A percentile compares a stretch with the other conserved stretches of the same genome.
Evolutionary conservation across 1,284 basidiomycete species (phyloP).

Genomic region (Inonotus hispidus): DNA sequence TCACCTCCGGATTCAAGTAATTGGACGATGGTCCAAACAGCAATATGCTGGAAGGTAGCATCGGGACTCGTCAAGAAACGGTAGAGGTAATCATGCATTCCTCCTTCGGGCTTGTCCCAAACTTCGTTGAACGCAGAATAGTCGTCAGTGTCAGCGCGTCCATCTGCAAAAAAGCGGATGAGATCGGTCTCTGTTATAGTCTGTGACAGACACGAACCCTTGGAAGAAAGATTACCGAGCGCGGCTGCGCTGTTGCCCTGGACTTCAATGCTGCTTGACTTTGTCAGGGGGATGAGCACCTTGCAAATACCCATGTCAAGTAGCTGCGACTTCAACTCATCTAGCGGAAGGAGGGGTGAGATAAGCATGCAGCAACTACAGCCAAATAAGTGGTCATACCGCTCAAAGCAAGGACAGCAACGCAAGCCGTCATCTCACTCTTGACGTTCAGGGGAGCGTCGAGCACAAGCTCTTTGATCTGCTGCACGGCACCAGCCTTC

Average conservation of each 20-base stretch:
- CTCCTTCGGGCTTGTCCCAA: constrained; percentile 97
- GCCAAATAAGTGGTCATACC: constrained; percentile 44
- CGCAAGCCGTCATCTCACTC: constrained; percentile 99
- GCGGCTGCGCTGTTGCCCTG: constrained; percentile 99
- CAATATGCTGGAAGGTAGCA: constrained; percentile 99
- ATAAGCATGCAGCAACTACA: not conserved
- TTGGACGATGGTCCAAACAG: constrained; percentile 98
- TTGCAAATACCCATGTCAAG: constrained; percentile 99
- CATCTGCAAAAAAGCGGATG: constrained; percentile 41
- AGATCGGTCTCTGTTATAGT: not conserved
- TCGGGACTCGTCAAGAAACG: constrained; percentile 93
- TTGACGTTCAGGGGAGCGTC: constrained; percentile 96
- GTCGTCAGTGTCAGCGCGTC: constrained; percentile 80
- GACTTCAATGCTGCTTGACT: constrained; percentile 94
- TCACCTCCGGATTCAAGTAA: constrained; percentile 88
- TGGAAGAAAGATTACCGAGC: constrained; percentile 94
- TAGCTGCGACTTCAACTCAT: constrained; percentile 91
- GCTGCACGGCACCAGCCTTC: constrained; percentile 96
- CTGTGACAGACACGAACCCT: constrained; percentile 50
- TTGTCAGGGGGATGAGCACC: constrained; percentile 94
- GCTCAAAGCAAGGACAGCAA: constrained; percentile 90
- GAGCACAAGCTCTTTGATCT: constrained; percentile 95
- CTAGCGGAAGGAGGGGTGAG: constrained; percentile 35
- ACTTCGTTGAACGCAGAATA: constrained; percentile 98
- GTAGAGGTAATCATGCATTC: constrained; percentile 93